phyloP scores from a whole-genome alignment of 208 protist species.

The Perkinsela sp. region DNA sequence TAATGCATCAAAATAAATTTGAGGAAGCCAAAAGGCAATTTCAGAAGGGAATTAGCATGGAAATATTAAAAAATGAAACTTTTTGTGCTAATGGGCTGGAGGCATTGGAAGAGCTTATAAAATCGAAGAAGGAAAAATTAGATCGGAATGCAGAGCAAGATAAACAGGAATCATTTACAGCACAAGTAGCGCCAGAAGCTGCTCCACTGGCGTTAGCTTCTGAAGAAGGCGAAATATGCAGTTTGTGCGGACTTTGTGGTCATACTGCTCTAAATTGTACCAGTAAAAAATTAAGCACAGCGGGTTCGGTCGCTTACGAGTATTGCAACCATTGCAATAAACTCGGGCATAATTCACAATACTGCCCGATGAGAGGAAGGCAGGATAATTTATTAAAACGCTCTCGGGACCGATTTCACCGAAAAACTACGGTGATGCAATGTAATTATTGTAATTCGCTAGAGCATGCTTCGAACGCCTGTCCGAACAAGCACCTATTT shows the following conservation, averaged over 20 bases:
- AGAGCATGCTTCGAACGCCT: neutral
- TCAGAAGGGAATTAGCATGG: neutral
- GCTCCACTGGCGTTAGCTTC: neutral
- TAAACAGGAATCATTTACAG: neutral
- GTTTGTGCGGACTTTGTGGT: neutral
- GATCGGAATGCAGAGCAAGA: too few species aligned
- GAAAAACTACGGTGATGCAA: neutral
- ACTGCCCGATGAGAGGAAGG: neutral
- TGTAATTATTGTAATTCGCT: neutral
- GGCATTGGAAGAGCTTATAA: neutral
- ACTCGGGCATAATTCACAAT: neutral
- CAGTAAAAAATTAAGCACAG: neutral
- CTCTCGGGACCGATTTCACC: neutral
- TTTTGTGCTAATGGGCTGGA: neutral
- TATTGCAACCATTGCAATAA: neutral
- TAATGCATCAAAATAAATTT: neutral
- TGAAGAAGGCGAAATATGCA: constrained; percentile 1
- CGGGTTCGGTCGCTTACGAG: neutral
- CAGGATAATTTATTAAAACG: neutral
- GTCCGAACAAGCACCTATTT: neutral
- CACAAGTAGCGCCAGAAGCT: neutral
- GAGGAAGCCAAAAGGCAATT: neutral
- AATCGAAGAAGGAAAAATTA: neutral
- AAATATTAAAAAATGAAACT: neutral
- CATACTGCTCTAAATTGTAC: neutral